These are phyloP conservation scores for Apodospora peruviana DNA, from an alignment of 495 filamentous ascomycete species.

Conservation along the genomic window DNA sequence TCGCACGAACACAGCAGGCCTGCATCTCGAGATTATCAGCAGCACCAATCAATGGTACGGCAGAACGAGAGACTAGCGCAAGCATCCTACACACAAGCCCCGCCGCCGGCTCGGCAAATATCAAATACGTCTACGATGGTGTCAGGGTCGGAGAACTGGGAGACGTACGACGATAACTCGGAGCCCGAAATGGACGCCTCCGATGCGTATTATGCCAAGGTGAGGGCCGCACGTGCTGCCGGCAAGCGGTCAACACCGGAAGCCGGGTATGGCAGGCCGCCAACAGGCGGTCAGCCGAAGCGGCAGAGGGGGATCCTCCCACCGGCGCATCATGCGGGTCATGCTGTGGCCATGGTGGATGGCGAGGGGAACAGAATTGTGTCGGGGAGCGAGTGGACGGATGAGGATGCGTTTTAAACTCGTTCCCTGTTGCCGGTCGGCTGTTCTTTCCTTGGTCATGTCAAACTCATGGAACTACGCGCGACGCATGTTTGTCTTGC, in stretches of 20 bases:
- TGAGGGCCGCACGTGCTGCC: conserved; percentile 50
- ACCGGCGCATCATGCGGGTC: conserved; percentile 19
- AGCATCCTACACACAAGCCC: conserved; percentile 28
- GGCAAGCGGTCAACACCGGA: conserved; percentile 45
- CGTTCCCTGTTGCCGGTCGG: background rate
- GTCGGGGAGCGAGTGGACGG: conserved; percentile 52
- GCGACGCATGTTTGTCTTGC: too few species aligned
- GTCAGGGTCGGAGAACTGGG: conserved; percentile 90
- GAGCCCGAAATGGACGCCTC: conserved; percentile 69
- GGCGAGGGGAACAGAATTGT: conserved; percentile 45
- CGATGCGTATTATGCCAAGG: conserved; percentile 71
- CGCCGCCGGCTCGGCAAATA: conserved; percentile 51
- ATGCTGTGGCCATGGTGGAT: conserved; percentile 31
- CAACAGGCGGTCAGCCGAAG: conserved; percentile 24
- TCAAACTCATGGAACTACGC: background rate
- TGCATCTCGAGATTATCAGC: conserved; percentile 21
- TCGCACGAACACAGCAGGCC: conserved; percentile 24
- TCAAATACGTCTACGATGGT: conserved; percentile 60
- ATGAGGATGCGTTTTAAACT: conserved; percentile 46
- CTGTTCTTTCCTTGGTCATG: background rate
- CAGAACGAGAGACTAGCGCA: conserved; percentile 31
- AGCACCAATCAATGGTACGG: conserved; percentile 24
- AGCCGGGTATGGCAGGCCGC: conserved; percentile 24
- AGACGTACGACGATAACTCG: conserved; percentile 77
- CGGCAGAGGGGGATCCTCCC: conserved; percentile 36